Base-by-base conservation (phyloP, 164 flowering plant species). In the Chimonanthus praecox region DNA sequence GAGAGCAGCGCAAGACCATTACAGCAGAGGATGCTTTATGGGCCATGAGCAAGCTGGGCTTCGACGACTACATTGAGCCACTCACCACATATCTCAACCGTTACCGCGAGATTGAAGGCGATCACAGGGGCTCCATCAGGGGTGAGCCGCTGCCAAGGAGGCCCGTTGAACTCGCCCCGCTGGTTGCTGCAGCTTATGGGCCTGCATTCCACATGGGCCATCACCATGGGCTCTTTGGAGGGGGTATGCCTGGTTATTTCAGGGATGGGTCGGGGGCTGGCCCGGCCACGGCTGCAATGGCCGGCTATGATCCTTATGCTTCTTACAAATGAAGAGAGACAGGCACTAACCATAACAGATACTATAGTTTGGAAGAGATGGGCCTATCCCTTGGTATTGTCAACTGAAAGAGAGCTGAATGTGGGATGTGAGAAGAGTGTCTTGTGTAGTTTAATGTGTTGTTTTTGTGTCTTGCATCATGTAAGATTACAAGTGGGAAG, bases 1-100 rank as follows among this genome's bases (percentile, higher is more conserved):
- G 94, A 89, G 94, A 91, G 88, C 94, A 89, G 83, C 84, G 97
- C 65, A 90, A 91, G 88, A 89, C 94, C 61, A 84, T 91, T 71
- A 91, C 94, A 0, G 94, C 94, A 0, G 97, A 91, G 75, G 97
- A 91, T 49, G 88, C 90, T 47, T 84, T 91, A 0, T 87, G 87
- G 87, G 97, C 94, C n/a, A 89, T 91, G 94, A 84, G 84, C 86
- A 89, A 87, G 84, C 85, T 91, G 0, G 94, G 94, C 10, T 89
- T 89, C 67, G 94, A 91, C 50, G 90, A 89, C 84, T 90, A 90
- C 83, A 80, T 87, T 13, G 88, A 87, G 72, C 91, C 97, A 0
- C 81, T 89, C 62, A 86, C 88, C 4, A 1, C 87, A 58, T 91
- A 80, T 81, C 74, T 80, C 13, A 74, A 70, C 3, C 78, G 80